Evolutionary conservation across 177 flowering plant species (phyloP), one percentile per base, ranked within the genome.

Genomic region (Vitis hybrid): DNA sequence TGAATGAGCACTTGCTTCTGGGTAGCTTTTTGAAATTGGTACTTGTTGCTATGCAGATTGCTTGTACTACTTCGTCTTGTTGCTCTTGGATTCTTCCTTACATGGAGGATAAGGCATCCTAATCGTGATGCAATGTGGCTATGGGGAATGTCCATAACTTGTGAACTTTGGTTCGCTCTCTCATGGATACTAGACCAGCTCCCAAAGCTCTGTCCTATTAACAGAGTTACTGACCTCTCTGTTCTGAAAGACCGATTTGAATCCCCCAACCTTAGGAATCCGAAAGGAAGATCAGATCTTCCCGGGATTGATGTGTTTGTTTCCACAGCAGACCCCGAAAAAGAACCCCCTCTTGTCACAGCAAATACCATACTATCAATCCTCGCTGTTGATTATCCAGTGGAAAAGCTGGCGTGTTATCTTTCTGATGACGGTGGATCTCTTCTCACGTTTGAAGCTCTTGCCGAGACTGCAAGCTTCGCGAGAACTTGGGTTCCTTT

Each of bases 181-280:
- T 91, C 98, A 62, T 93, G 98, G 98, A 76, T 93, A 51, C 85
- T 91, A 9, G 98, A 93, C 67, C 98, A 93, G 81, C 96, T 90
- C 1, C 97, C 98, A 1, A 93, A 93, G 82, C 90, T 93, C 59
- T 90, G 96, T 60, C 90, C 97, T 11, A 86, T 93, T 1, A 91
- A 82, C 81, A 78, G 98, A 79, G 78, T 84, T 19, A 84, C 90
- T 4, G 93, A 93, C 60, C 90, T 91, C 66, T 62, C 86, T 51
- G 92, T 91, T 64, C 80, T 93, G 7, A 91, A 84, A 72, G 87
- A 90, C 9, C 81, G 90, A 1, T 93, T 84, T 49, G 95, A 93
- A 68, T 85, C 95, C 5, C 90, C 92, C 1, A 91, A 77, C 64
- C 86, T 85, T 31, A 78, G 89, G 1, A 93, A 91, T 76, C 97